Conservation (phyloP, 1,284 basidiomycete genomes). For the Moesziomyces globuligerus region DNA sequence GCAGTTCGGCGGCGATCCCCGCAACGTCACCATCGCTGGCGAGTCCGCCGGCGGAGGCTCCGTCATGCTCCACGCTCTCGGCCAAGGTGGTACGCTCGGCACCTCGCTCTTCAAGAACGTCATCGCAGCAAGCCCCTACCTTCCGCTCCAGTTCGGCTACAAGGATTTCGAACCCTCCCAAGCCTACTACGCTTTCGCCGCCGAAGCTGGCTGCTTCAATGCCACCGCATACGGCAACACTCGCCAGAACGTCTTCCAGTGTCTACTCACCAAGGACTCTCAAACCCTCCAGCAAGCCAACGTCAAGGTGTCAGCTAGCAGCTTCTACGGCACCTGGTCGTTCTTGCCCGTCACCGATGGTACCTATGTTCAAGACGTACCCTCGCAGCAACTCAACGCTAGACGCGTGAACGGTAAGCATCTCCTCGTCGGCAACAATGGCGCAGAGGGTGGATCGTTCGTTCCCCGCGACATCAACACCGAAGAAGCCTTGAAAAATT, state of each 20-base stretch:
- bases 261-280: conserved; percentile 18
- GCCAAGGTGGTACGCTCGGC: conserved; percentile 21
- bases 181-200: conserved; percentile 30
- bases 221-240: conserved; percentile 23
- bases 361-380: conserved; percentile 11
- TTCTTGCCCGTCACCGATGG: conserved; percentile 41
- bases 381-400: conserved; percentile 13
- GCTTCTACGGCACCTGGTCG: conserved; percentile 21
- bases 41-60: conserved; percentile 43
- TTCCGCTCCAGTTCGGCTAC: conserved; percentile 23
- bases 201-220: conserved; percentile 25
- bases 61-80: conserved; percentile 38
- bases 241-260: conserved; percentile 18
- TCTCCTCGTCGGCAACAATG: conserved; percentile 36
- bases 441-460: conserved; percentile 24
- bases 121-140: conserved; percentile 34
- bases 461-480: conserved; percentile 18
- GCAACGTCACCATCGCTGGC: conserved; percentile 44
- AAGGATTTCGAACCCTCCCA: conserved; percentile 31
- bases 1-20: conserved; percentile 48
- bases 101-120: conserved; percentile 28
- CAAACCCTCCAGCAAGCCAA: conserved; percentile 21
- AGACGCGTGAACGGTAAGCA: conserved; percentile 23
- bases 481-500: conserved; percentile 12
- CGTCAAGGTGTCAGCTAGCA: conserved; percentile 22